Evolutionary conservation across 345 rosid genomes (phyloP).

Genomic region (Bruguiera parviflora): DNA sequence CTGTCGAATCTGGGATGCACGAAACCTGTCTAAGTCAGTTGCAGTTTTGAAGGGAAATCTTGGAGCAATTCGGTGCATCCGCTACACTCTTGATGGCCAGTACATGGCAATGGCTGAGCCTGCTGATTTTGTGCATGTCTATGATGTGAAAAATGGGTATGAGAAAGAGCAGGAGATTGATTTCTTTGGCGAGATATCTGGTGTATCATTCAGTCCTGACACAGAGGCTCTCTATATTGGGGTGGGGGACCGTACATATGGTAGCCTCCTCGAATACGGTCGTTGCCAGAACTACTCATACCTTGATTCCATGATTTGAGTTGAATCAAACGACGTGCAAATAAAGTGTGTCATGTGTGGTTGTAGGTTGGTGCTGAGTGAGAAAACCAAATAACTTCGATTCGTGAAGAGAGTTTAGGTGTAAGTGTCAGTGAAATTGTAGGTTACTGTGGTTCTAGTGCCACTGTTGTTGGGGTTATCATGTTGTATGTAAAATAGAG

Average conservation of each 20-base stretch:
- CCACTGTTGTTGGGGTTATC: too few species aligned
- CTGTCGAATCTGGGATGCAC: constrained; percentile 58
- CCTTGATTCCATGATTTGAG: constrained; percentile 34
- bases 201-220: constrained; percentile 60
- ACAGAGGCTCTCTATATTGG: constrained; percentile 53
- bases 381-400: too few species aligned
- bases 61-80: constrained; percentile 55
- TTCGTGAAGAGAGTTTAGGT: too few species aligned
- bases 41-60: constrained; percentile 55
- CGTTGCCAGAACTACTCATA: constrained; percentile 40
- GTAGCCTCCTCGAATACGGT: constrained; percentile 51
- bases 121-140: constrained; percentile 65
- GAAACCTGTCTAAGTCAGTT: constrained; percentile 42
- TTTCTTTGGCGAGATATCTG: constrained; percentile 67
- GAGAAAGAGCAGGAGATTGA: constrained; percentile 52
- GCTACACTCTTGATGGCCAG: constrained; percentile 53
- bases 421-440: too few species aligned
- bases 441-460: too few species aligned
- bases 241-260: constrained; percentile 63
- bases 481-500: too few species aligned
- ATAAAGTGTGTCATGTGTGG: too few species aligned
- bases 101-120: constrained; percentile 60
- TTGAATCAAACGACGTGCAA: too few species aligned
- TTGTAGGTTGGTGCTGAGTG: too few species aligned
- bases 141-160: constrained; percentile 35